Evolutionary conservation across 345 rosid genomes (phyloP).

Genomic region (Salix purpurea): DNA sequence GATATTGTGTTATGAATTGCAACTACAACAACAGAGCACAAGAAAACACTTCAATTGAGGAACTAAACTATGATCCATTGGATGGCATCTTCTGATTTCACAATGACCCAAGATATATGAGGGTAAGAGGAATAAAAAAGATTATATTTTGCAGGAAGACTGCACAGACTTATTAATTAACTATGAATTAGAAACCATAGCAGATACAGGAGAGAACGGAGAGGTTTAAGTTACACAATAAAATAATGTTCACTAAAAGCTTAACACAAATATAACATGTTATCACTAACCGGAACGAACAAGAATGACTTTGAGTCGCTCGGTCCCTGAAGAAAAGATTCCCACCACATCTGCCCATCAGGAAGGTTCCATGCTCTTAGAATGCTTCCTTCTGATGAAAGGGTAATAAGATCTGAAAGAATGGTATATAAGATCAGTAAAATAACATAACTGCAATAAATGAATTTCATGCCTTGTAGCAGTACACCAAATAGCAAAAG

Average conservation of each 20-base stretch:
- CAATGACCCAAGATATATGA: neutral
- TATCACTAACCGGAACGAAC: slow-evolving; percentile 55
- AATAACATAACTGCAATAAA: neutral
- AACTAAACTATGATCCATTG: neutral
- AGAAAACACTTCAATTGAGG: neutral
- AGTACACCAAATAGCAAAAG: neutral
- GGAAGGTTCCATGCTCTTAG: slow-evolving; percentile 98
- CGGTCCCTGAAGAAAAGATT: slow-evolving; percentile 57
- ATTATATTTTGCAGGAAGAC: neutral
- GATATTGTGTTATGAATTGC: neutral
- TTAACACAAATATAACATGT: neutral
- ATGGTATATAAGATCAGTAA: slow-evolving; percentile 9
- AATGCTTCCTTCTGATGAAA: slow-evolving; percentile 72
- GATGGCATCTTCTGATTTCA: neutral
- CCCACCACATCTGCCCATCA: slow-evolving; percentile 99
- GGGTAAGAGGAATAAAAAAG: neutral
- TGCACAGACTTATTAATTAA: neutral
- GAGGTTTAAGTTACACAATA: no score
- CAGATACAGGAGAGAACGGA: neutral
- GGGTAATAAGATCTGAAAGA: slow-evolving; percentile 72
- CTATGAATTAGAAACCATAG: neutral
- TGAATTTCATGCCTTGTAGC: neutral
- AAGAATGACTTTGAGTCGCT: slow-evolving; percentile 57
- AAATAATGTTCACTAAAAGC: neutral
- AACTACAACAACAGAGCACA: neutral